phyloP scores from a whole-genome alignment of 2,329 filamentous ascomycete genomes.

The Lachnellula occidentalis region DNA sequence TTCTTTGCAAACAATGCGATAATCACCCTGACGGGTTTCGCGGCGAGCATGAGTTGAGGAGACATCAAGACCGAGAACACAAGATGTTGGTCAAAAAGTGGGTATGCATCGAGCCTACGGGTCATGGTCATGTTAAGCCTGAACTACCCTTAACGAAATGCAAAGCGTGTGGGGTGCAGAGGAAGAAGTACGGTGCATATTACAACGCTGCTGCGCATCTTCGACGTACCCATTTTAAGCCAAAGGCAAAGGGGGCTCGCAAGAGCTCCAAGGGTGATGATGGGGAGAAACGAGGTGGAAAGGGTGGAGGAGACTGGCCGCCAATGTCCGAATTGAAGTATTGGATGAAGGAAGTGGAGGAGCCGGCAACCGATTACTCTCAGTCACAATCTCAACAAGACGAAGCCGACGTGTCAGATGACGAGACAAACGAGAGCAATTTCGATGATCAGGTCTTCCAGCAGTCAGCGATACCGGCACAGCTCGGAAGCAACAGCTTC shows the following conservation, averaged over 20 bases:
- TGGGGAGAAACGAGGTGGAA: conserved; percentile 46
- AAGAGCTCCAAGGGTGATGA: conserved; percentile 24
- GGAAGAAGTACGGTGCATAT: conserved; percentile 84
- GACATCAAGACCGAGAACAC: conserved; percentile 67
- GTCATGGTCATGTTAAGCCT: conserved; percentile 43
- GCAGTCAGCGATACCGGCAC: not conserved
- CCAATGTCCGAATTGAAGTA: conserved; percentile 49
- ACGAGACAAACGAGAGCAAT: not conserved
- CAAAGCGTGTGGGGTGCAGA: conserved; percentile 71
- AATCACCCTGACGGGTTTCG: conserved; percentile 83
- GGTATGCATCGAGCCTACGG: conserved; percentile 51
- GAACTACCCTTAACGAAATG: conserved; percentile 52
- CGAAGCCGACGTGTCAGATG: not conserved
- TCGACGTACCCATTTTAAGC: conserved; percentile 78
- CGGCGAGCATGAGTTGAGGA: conserved; percentile 77
- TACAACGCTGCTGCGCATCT: conserved; percentile 92
- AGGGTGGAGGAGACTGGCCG: conserved; percentile 47
- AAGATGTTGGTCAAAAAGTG: conserved; percentile 48
- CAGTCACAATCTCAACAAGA: not conserved
- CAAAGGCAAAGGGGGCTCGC: conserved; percentile 41
- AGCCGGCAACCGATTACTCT: conserved; percentile 1
- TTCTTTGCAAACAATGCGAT: conserved; percentile 64
- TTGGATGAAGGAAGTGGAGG: conserved; percentile 49
- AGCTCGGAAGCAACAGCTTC: not conserved
- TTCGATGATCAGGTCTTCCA: not conserved